These are phyloP conservation scores for Noccaea bulbosa DNA, from an alignment of 345 rosid species.

Conservation along the genomic window DNA sequence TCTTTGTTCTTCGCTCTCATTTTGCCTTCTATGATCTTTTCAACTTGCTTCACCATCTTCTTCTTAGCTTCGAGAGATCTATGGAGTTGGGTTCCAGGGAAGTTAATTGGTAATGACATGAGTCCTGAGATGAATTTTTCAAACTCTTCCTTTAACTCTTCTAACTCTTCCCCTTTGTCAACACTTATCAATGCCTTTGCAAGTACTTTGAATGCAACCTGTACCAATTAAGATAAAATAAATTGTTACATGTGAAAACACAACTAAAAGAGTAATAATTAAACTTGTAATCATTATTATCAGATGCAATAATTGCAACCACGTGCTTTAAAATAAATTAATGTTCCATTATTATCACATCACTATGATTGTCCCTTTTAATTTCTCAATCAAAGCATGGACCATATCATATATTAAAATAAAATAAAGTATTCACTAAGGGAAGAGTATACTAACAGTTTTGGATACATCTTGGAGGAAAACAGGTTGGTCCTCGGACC, in stretches of 20 bases:
- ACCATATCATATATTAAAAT: constrained; percentile 1
- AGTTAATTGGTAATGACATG: constrained; percentile 83
- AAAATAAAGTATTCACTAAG: constrained; percentile 7
- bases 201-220: constrained; percentile 92
- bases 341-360: constrained; percentile 29
- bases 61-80: constrained; percentile 97
- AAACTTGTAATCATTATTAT: constrained; percentile 36
- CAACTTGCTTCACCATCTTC: constrained; percentile 74
- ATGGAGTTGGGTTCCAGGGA: constrained; percentile 90
- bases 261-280: constrained; percentile 30
- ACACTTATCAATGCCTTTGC: constrained; percentile 89
- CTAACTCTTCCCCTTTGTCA: constrained; percentile 83
- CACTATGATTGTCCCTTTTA: constrained; percentile 9
- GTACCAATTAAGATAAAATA: constrained; percentile 27
- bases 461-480: constrained; percentile 88
- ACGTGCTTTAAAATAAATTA: constrained; percentile 28
- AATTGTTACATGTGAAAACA: background rate
- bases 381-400: constrained; percentile 20
- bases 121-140: constrained; percentile 85
- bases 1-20: constrained; percentile 49
- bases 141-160: constrained; percentile 68
- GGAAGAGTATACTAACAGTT: constrained; percentile 53
- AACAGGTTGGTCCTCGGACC: constrained; percentile 68
- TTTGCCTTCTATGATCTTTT: constrained; percentile 53
- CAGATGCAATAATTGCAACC: constrained; percentile 42